Evolutionary conservation across 2,329 filamentous ascomycete species (phyloP), one percentile per base, ranked within the genome.

Genomic region (Neofusicoccum cordaticola): DNA sequence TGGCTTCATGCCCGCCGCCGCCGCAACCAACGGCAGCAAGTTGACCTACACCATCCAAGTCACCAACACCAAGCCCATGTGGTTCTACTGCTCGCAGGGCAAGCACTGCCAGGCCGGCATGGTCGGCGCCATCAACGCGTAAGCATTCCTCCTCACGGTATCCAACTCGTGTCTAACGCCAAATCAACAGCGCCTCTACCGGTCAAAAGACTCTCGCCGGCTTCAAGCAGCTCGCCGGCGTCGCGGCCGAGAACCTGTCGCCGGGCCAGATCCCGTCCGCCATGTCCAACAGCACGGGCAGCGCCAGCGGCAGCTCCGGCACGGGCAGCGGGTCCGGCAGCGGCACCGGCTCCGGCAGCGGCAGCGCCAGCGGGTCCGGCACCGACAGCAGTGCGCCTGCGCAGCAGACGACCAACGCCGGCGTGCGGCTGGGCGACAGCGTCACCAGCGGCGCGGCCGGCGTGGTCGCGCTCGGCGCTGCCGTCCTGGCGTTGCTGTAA

Each of bases 71-170:
- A 88, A 84, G 63, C 91, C 91, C 35, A 82, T 93, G 68, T 95
- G 91, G 90, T 80, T 91, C 68, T 94, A 90, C 83, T 94, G 91
- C 79, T 87, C 86, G 35, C 88, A 92, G 76, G 87, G 75, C 51
- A 85, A 83, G 72, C 91, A 95, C 80, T 95, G 91, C 78, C 85
- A 92, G 76, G 79, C 74, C 53, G 90, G 90, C 67, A 93, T 93
- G 89, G 83, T 85, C 65, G 89, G 91, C 80, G 89, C 91, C 37
- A 88, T 93, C 74, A 93, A 93, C 77, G 86, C 89, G 88, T 90
- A 78, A 78, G 87, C 42, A 1, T 19, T 6, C 11, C 17, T 8
- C 17, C 27, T 11, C 12, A 1, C 13, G 7, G 13, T 13, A 3
- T 15, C 8, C 13, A 12, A 7, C 13, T 19, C 15, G 11, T 50